A percentile compares a stretch with the other conserved stretches of the same genome.
Evolutionary conservation across 164 flowering plant genomes (phyloP).

Genomic region (grape (Vitis vinifera)): DNA sequence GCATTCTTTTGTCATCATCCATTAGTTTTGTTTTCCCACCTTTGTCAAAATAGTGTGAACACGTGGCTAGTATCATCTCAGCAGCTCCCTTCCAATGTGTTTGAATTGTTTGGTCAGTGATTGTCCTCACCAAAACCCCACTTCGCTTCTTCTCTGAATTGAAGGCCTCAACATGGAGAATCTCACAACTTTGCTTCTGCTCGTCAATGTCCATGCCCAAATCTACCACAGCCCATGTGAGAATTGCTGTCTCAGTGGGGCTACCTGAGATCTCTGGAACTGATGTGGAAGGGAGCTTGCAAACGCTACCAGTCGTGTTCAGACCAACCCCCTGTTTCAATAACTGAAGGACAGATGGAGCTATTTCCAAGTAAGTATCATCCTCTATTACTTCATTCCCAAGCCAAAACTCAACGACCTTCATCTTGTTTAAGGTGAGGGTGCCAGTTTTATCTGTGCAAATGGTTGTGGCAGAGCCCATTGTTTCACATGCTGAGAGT

Average conservation of each 20-base stretch:
- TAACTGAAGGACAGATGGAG: neutral
- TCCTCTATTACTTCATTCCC: neutral
- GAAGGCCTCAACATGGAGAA: conserved; percentile 39
- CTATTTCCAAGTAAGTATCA: neutral
- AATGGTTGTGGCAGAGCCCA: too few relatives aligned
- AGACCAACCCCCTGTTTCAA: conserved; percentile 2
- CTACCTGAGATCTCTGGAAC: conserved; percentile 17
- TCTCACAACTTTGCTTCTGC: conserved; percentile 16
- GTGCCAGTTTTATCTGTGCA: too few relatives aligned
- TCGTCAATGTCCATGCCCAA: conserved; percentile 34
- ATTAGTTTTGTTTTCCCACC: conserved; percentile 13
- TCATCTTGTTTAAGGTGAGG: conserved; percentile 3
- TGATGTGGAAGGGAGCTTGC: neutral
- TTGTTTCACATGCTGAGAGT: too few relatives aligned
- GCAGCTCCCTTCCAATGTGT: conserved; percentile 34
- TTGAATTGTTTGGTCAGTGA: neutral
- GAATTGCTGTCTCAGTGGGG: conserved; percentile 28
- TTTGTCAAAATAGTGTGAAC: conserved; percentile 13
- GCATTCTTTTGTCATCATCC: conserved; percentile 11
- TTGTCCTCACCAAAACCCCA: conserved; percentile 17
- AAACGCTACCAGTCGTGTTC: conserved; percentile 15
- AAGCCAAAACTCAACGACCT: neutral
- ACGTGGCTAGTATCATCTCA: conserved; percentile 24
- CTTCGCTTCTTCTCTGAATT: conserved; percentile 49
- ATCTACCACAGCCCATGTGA: conserved; percentile 26